These are phyloP conservation scores for Hypoxylon fragiforme DNA, from an alignment of 495 filamentous ascomycete genomes.

Conservation along the genomic window DNA sequence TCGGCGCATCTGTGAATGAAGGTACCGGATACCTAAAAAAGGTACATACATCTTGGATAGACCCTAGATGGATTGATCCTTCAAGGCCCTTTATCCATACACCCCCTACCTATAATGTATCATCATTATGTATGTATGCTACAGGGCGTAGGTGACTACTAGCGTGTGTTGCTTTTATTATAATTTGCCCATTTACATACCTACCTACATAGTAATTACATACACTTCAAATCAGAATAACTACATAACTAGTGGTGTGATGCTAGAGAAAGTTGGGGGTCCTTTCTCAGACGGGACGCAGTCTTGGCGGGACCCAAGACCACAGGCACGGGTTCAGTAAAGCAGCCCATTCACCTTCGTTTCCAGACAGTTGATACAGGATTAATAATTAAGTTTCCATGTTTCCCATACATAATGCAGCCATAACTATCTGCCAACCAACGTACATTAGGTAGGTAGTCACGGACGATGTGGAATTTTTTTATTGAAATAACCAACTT, in stretches of 20 bases:
- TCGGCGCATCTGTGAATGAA: not conserved
- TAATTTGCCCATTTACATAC: too few relatives aligned
- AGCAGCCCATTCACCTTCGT: slow-evolving; percentile 26
- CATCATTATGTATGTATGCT: too few relatives aligned
- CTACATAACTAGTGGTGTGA: too few relatives aligned
- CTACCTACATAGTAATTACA: too few relatives aligned
- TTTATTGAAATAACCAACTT: too few relatives aligned
- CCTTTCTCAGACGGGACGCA: slow-evolving; percentile 11
- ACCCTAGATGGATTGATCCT: too few relatives aligned
- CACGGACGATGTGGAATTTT: too few relatives aligned
- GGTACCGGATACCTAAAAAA: not conserved
- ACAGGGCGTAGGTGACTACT: slow-evolving; percentile 23
- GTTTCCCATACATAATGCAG: slow-evolving; percentile 3
- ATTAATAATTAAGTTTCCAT: slow-evolving; percentile 10
- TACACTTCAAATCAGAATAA: too few relatives aligned
- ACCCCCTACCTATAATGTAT: too few relatives aligned
- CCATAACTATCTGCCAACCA: not conserved
- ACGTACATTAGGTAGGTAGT: not conserved
- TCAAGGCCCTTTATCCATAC: too few relatives aligned
- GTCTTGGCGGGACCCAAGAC: slow-evolving; percentile 35
- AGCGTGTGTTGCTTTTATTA: too few relatives aligned
- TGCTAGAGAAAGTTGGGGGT: slow-evolving; percentile 13
- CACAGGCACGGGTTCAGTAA: slow-evolving; percentile 37
- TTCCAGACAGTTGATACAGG: slow-evolving; percentile 21
- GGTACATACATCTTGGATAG: too few relatives aligned